Evolutionary conservation across 257 asterid genomes (phyloP).

Genomic region (Solanum virginianum): DNA sequence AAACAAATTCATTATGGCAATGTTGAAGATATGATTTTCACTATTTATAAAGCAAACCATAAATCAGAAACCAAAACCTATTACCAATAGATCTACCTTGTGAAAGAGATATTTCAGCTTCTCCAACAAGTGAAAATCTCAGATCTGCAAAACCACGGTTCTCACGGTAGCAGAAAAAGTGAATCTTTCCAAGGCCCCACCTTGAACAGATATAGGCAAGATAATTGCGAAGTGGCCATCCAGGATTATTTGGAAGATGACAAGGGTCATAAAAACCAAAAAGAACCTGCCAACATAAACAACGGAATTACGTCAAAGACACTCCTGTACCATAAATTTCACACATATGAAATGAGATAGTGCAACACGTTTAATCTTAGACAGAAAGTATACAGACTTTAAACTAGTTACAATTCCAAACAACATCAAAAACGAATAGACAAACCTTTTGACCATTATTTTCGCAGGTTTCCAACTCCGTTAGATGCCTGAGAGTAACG

Average conservation of each 20-base stretch:
- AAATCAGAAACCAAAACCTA: neutral
- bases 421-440: neutral
- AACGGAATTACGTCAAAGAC: neutral
- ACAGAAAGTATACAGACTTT: neutral
- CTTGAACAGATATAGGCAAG: constrained; percentile 55
- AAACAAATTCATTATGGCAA: neutral
- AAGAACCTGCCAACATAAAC: constrained; percentile 39
- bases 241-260: constrained; percentile 72
- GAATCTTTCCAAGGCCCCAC: constrained; percentile 53
- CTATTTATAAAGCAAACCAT: neutral
- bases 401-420: neutral
- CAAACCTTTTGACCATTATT: constrained; percentile 58
- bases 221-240: constrained; percentile 94
- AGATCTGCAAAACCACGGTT: constrained; percentile 84
- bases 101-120: constrained; percentile 49
- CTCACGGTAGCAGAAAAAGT: constrained; percentile 80
- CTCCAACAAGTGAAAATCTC: constrained; percentile 72
- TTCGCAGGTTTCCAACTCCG: constrained; percentile 60
- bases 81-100: constrained; percentile 41
- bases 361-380: neutral
- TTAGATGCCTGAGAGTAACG: constrained; percentile 44
- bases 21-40: neutral
- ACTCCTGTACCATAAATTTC: neutral
- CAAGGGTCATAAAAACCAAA: constrained; percentile 93
- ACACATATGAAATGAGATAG: neutral